Conservation (phyloP, 2,329 filamentous ascomycete species). For the Penicillium sclerotigenum region DNA sequence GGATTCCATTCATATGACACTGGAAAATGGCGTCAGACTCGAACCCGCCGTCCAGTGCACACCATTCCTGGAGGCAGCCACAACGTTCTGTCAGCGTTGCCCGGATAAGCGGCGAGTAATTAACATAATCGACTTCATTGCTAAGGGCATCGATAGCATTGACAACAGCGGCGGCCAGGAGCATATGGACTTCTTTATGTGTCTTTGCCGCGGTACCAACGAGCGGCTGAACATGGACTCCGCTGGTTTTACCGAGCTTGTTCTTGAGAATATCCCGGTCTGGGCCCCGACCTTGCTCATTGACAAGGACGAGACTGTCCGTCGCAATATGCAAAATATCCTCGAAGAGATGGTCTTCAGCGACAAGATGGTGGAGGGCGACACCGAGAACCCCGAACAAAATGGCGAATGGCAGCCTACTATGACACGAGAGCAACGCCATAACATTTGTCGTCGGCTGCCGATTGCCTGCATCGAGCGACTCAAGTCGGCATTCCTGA, state of each 20-base stretch:
- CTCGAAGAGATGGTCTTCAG: slow-evolving; percentile 44
- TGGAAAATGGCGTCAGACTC: slow-evolving; percentile 55
- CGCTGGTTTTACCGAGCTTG: slow-evolving; percentile 33
- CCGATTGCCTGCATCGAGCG: slow-evolving; percentile 32
- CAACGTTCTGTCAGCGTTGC: slow-evolving; percentile 51
- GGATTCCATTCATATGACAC: slow-evolving; percentile 50
- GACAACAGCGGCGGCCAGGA: slow-evolving; percentile 48
- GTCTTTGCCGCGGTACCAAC: slow-evolving; percentile 48
- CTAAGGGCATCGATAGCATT: slow-evolving; percentile 49
- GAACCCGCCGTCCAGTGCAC: slow-evolving; percentile 48
- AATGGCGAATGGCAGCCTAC: not conserved
- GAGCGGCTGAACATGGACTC: slow-evolving; percentile 34
- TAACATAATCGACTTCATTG: slow-evolving; percentile 41
- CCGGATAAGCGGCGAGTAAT: slow-evolving; percentile 38
- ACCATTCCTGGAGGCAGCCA: slow-evolving; percentile 58
- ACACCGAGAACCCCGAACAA: slow-evolving; percentile 22
- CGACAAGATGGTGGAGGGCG: slow-evolving; percentile 25
- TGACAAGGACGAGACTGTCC: slow-evolving; percentile 48
- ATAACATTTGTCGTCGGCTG: slow-evolving; percentile 33
- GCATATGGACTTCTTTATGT: slow-evolving; percentile 52
- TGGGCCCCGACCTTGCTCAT: slow-evolving; percentile 55
- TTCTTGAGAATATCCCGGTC: slow-evolving; percentile 43
- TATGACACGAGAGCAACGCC: slow-evolving; percentile 24
- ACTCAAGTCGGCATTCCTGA: slow-evolving; percentile 33
- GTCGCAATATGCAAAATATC: slow-evolving; percentile 45